Evolutionary conservation across 2,329 filamentous ascomycete genomes (phyloP), one percentile per base, ranked within the genome.

Genomic region (Penicillium brasilianum): DNA sequence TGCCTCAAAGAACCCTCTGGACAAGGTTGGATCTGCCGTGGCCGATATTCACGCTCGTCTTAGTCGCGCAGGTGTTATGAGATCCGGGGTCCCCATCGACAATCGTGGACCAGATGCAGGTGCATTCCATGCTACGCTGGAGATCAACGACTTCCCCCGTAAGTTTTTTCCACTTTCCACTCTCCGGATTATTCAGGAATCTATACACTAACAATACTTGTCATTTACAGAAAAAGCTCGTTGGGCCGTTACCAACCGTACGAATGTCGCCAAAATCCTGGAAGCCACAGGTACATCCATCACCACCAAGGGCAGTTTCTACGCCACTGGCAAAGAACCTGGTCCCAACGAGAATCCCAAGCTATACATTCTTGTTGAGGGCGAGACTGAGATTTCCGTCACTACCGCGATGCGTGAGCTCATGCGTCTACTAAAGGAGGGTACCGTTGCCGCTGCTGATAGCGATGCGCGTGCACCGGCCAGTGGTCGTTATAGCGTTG

Each of bases 71-170:
- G 93, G 93, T 37, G 90, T 95, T 74, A 89, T 97, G 71, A 90
- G 95, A 62, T 90, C 92, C 4, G 95, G 95, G 14, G 93, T 96
- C 63, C 93, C 95, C 8, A 96, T 97, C 74, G 95, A 99, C 81
- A 99, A 99, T 81, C 97, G 97, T 78, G 95, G 95, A 0, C 95
- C 95, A 0, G 95, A 99, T 77, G 95, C 95, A 3, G 95, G 95
- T 55, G 93, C 93, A 0, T 99, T 93, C 84, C 95, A 99, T 76
- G 93, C 95, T 16, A 98, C 94, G 4, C 84, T 99, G 63, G 95
- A 98, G 78, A 99, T 99, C 86, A 99, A 99, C 78, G 95, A 99
- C 79, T 98, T 98, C 78, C 95, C 95, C 36, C 95, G 81, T 83
- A 81, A 78, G 81, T 80, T 67, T 55, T 30, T 11, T 10, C 8